Evolutionary conservation across 2,329 filamentous ascomycete species (phyloP), one percentile per base, ranked within the genome.

Genomic region (Apiospora marii): DNA sequence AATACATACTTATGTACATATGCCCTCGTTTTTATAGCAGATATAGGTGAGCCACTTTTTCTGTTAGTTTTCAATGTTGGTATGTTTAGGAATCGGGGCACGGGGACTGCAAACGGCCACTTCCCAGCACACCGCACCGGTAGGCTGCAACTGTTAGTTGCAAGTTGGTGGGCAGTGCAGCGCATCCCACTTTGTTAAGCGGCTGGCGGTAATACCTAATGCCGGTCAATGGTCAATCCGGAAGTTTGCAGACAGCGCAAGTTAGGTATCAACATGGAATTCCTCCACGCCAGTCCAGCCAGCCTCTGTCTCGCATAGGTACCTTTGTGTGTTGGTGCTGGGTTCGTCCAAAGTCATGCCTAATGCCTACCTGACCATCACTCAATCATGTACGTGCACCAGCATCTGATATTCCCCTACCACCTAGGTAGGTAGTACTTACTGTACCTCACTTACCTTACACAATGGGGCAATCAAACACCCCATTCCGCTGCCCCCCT

Each of bases 381-480:
- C 37, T 58, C 51, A 30, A 7, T 30, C n/a, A 58, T 27, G 14
- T 58, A 6, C 10, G 3, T 58, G 51, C 34, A 30, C 51, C 24
- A 51, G 12, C 27, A 58, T 30, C 12, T 34, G 37, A 41, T 41
- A 41, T 2, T 41, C 10, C 37, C 37, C 37, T 41, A 41, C 37
- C 10, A 10, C 37, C 10, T 30, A 30, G 27, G 4, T 30, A 30
- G 27, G 27, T 30, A 30, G 37, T 58, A 58, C 12, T 30, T 30
- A 14, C 24, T 13, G 13, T 58, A 58, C 27, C 27, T 30, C 4
- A 30, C 51, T 30, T 30, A 30, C 51, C 58, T 64, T 64, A 64
- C 58, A 64, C 58, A 34, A 64, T 64, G 34, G 58, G 58, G 58
- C 58, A 64, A 64, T 64, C 58, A 64, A 64, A 64, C 58, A 41